Evolutionary conservation across 768 basidiomycete species (phyloP).

Genomic region (Lentinula detonsa): DNA sequence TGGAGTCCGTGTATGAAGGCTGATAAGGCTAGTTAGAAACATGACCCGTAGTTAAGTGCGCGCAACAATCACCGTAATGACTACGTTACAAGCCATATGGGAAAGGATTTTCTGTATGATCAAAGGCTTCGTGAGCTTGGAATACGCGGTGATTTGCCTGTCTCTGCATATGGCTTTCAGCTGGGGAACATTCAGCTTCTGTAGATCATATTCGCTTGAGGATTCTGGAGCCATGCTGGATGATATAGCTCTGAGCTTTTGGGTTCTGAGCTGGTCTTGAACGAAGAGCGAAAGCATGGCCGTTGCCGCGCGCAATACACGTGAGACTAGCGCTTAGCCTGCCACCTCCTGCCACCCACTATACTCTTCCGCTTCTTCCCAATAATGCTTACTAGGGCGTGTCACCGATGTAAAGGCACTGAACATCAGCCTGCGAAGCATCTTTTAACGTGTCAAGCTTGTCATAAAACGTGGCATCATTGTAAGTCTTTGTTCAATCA

Average conservation of each 20-base stretch:
- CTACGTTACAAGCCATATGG: slow-evolving; percentile 2
- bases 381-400: slow-evolving; percentile 5
- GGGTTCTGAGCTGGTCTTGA: too few relatives aligned
- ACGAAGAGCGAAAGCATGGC: too few relatives aligned
- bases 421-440: slow-evolving; percentile 21
- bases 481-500: slow-evolving; percentile 9
- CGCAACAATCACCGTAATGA: background rate
- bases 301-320: too few relatives aligned
- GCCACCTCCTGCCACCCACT: too few relatives aligned
- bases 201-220: slow-evolving; percentile 20
- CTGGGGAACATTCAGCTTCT: slow-evolving; percentile 52
- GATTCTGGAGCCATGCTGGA: background rate
- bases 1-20: background rate
- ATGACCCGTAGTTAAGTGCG: background rate
- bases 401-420: slow-evolving; percentile 19
- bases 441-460: slow-evolving; percentile 25
- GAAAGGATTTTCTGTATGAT: slow-evolving; percentile 43
- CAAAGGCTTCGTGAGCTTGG: slow-evolving; percentile 55
- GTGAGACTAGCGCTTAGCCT: too few relatives aligned
- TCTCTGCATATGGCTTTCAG: slow-evolving; percentile 68
- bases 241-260: too few relatives aligned
- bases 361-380: too few relatives aligned
- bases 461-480: slow-evolving; percentile 29
- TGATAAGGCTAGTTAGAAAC: background rate
- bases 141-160: slow-evolving; percentile 53